A percentile compares a stretch with the other conserved stretches of the same genome.
These are phyloP conservation scores for Mortierella sp. DNA, from an alignment of 371 early-diverging fungal genomes.

Conservation along the genomic window DNA sequence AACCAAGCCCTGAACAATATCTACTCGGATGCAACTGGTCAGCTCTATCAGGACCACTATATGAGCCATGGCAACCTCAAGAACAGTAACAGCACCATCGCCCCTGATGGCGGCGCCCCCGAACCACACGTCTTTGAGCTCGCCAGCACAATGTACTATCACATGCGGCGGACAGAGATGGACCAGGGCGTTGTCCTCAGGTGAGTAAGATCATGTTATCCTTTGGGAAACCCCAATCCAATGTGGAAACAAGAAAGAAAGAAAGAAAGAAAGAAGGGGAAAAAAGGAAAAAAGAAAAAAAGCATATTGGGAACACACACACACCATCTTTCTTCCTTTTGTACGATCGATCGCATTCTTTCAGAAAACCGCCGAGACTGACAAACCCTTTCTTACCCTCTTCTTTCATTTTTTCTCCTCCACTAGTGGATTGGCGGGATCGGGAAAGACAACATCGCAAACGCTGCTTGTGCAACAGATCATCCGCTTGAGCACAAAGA, in stretches of 20 bases:
- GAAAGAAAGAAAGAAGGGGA: background rate
- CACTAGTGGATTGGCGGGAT: slow-evolving; percentile 74
- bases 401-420: background rate
- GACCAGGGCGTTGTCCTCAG: slow-evolving; percentile 82
- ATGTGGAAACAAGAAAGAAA: background rate
- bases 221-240: too few relatives aligned
- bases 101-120: slow-evolving; percentile 6
- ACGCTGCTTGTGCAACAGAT: slow-evolving; percentile 73
- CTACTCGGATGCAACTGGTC: slow-evolving; percentile 61
- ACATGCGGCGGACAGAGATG: slow-evolving; percentile 83
- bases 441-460: slow-evolving; percentile 80
- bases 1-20: slow-evolving; percentile 60
- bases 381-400: background rate
- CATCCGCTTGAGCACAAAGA: slow-evolving; percentile 61
- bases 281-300: background rate
- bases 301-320: background rate
- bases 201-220: slow-evolving; percentile 49
- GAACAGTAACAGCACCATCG: slow-evolving; percentile 5
- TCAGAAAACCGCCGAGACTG: background rate
- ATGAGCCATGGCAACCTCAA: background rate
- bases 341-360: too few relatives aligned
- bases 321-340: too few relatives aligned
- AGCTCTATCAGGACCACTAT: slow-evolving; percentile 24
- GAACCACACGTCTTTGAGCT: slow-evolving; percentile 69
- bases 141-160: slow-evolving; percentile 71